A percentile compares a stretch with the other conserved stretches of the same genome.
Evolutionary conservation across 2,329 filamentous ascomycete species (phyloP).

Genomic region (Penicillium sp.): DNA sequence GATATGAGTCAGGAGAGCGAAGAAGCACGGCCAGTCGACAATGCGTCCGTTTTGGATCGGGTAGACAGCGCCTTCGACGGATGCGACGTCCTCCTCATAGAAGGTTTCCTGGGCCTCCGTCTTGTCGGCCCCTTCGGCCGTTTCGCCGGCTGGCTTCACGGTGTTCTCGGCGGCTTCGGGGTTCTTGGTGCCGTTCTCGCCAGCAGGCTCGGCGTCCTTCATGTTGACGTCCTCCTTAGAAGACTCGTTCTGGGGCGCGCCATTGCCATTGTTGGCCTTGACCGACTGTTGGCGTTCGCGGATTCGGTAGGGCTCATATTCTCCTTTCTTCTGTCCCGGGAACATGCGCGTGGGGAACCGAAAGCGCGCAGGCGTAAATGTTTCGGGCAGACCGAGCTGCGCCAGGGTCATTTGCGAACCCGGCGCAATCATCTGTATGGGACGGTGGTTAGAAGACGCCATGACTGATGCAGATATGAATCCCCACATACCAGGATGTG

Average conservation of each 20-base stretch:
- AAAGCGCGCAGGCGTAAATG: slow-evolving; percentile 84
- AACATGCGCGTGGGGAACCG: slow-evolving; percentile 96
- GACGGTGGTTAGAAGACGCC: not conserved
- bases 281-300: slow-evolving; percentile 51
- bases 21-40: slow-evolving; percentile 87
- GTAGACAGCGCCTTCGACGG: slow-evolving; percentile 85
- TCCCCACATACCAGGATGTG: slow-evolving; percentile 49
- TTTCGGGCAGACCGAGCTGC: slow-evolving; percentile 84
- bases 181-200: slow-evolving; percentile 13
- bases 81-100: slow-evolving; percentile 86
- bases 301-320: slow-evolving; percentile 80
- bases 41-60: slow-evolving; percentile 81
- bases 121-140: slow-evolving; percentile 26
- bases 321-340: slow-evolving; percentile 70
- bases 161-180: slow-evolving; percentile 17
- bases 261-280: slow-evolving; percentile 30
- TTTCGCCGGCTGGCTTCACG: slow-evolving; percentile 27
- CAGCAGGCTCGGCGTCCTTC: slow-evolving; percentile 43
- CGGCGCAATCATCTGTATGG: slow-evolving; percentile 52
- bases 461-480: not conserved
- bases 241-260: slow-evolving; percentile 37
- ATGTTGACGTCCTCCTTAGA: slow-evolving; percentile 48
- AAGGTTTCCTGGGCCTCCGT: slow-evolving; percentile 53
- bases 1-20: slow-evolving; percentile 89
- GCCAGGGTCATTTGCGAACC: slow-evolving; percentile 89